Conservation (phyloP, 208 protist genomes). For the Leishmania aethiopica region DNA sequence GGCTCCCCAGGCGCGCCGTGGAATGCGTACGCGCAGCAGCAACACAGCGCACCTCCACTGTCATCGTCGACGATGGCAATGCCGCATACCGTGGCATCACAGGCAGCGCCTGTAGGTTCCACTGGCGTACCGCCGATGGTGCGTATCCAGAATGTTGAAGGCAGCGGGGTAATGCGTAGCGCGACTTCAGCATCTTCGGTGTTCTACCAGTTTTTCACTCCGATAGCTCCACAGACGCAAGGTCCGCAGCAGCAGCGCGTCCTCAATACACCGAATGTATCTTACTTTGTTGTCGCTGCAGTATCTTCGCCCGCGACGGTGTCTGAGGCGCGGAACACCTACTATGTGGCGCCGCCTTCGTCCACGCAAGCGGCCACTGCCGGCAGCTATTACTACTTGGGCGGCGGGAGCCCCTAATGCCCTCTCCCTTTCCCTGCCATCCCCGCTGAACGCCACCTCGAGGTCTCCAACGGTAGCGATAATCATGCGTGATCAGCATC, state of each 20-base stretch:
- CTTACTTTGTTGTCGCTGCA: not conserved
- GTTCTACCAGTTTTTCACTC: not conserved
- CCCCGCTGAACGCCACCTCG: not conserved
- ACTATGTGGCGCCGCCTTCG: not conserved
- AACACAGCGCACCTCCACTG: not conserved
- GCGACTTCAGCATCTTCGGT: not conserved
- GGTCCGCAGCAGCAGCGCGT: not conserved
- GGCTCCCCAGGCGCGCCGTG: not conserved
- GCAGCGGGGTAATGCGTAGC: not conserved
- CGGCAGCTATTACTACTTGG: not conserved
- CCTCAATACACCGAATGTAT: not conserved
- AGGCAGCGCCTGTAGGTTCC: not conserved
- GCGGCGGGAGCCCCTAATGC: not conserved
- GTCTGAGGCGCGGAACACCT: not conserved
- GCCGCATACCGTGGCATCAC: not conserved
- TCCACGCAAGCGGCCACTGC: not conserved
- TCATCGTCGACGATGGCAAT: not conserved
- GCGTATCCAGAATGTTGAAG: not conserved
- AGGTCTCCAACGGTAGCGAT: not conserved
- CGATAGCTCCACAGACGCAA: not conserved
- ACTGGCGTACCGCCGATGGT: not conserved
- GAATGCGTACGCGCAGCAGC: not conserved
- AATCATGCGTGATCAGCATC: not conserved
- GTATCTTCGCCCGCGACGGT: not conserved
- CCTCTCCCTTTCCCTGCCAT: not conserved